Base-by-base conservation (phyloP, 2,329 filamentous ascomycete genomes). In the Neocatenulostroma microsporum region DNA sequence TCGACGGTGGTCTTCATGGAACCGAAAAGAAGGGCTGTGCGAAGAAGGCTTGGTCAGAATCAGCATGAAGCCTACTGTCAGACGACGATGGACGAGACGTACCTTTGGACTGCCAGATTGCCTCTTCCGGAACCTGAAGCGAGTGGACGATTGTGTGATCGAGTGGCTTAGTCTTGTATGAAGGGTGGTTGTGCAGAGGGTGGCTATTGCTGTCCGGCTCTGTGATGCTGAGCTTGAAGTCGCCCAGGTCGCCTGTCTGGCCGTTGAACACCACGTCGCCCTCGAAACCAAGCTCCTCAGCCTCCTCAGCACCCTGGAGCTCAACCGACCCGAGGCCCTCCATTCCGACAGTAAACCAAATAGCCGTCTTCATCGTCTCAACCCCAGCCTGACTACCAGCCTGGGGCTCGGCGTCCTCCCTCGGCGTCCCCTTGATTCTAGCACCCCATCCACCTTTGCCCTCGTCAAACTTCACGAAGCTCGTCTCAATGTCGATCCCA, bases 401-500 rank as follows among this genome's bases (percentile, higher is more conserved):
- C 35, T 39, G 42, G 1, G 67, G 59, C 4, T 78, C 71, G 0
- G 61, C 82, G 57, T 82, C 82, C 4, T 79, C 74, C 31, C 84
- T 76, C 25, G 84, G 81, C 28, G 74, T 75, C 15, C 91, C 91
- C 63, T 83, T 88, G 54, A 98, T 80, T 40, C 91, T 74, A 24
- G 82, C 85, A 37, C 80, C 91, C 91, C 91, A 98, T 63, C 79
- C 94, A 12, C 47, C 50, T 32, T 37, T 45, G 39, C 91, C 91
- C 15, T 88, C 87, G 2, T 88, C 84, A 23, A 94, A 74, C 64
- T 96, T 98, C 55, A 95, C 78, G 62, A 96, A 95, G 34, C 85
- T 84, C 28, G 89, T 95, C 7, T 84, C 93, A 45, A 98, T 74
- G 64, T 96, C 88, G 48, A 98, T 74, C 39, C 75, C 76, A 63